Evolutionary conservation across 257 asterid species (phyloP), one percentile per base, ranked within the genome.

Genomic region (Agastache rugosa): DNA sequence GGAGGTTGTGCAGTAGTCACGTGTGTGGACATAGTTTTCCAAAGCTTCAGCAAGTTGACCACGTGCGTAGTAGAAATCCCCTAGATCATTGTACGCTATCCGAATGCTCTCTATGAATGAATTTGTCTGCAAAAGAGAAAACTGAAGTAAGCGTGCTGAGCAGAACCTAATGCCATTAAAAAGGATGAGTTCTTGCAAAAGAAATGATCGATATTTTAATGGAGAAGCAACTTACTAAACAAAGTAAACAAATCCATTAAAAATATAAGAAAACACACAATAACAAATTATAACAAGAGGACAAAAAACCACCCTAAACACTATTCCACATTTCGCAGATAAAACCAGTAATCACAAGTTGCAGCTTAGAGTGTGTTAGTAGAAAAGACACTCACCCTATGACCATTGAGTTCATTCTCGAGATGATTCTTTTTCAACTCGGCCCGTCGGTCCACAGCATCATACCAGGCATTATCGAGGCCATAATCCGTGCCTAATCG

Each of bases 41-140:
- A 92, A 95, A 35, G 99, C 98, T 66, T 95, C 98, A 4, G 92
- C 91, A 77, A 92, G 92, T 29, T 79, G 84, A 58, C 99, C 99
- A 41, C 89, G 98, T 1, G 92, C 90, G 80, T 90, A 92, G 80
- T 90, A 88, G 64, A 89, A 95, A 75, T 95, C 98, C 20, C 99
- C 99, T 76, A 90, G 92, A 81, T 95, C 98, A 83, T 95, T 92
- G 89, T 89, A 90, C 35, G 98, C 99, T 98, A 95, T 92, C 55
- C 98, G 85, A 74, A 95, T 95, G 88, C 99, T 92, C 87, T 92
- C 98, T 80, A 90, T 95, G 74, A 95, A 90, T 86, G 92, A 83
- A 81, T 92, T 95, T 68, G 99, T 92, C 99, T 95, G 89, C 85
- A 79, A 73, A 59, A 17, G 67, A 42, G 60, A n/a, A 54, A 50